Percentiles rank a stretch among this genome's conserved stretches.
These are phyloP conservation scores for Codiaeum variegatum DNA, from an alignment of 441 rosid genomes.

Conservation along the genomic window DNA sequence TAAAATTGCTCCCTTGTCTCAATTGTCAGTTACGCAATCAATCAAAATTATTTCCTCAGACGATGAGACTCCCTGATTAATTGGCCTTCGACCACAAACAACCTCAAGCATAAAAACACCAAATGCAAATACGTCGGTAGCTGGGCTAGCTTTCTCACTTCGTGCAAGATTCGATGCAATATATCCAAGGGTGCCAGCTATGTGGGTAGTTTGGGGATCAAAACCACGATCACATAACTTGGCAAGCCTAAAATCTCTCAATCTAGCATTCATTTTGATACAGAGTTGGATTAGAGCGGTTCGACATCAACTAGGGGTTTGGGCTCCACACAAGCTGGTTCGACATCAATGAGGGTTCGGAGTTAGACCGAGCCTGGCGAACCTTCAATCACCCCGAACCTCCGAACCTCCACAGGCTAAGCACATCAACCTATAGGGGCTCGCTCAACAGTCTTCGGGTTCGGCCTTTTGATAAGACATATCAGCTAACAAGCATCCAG, in stretches of 20 bases:
- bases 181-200: conserved; percentile 37
- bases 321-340: no score
- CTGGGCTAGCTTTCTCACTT: conserved; percentile 45
- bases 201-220: conserved; percentile 16
- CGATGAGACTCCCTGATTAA: conserved; percentile 24
- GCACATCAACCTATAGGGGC: no score
- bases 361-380: no score
- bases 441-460: no score
- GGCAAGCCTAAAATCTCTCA: conserved; percentile 41
- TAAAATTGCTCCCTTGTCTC: conserved; percentile 39
- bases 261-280: conserved; percentile 28
- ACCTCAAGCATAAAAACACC: conserved; percentile 61
- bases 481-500: no score
- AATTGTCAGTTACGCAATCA: conserved; percentile 42
- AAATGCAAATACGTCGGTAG: conserved; percentile 50
- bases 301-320: no score
- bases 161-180: conserved; percentile 41
- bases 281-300: no score
- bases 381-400: no score
- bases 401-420: no score
- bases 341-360: no score
- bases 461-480: no score
- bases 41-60: conserved; percentile 31
- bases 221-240: conserved; percentile 29
- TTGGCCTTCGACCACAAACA: conserved; percentile 53